phyloP scores from a whole-genome alignment of 345 rosid species.

The Populus deltoides region DNA sequence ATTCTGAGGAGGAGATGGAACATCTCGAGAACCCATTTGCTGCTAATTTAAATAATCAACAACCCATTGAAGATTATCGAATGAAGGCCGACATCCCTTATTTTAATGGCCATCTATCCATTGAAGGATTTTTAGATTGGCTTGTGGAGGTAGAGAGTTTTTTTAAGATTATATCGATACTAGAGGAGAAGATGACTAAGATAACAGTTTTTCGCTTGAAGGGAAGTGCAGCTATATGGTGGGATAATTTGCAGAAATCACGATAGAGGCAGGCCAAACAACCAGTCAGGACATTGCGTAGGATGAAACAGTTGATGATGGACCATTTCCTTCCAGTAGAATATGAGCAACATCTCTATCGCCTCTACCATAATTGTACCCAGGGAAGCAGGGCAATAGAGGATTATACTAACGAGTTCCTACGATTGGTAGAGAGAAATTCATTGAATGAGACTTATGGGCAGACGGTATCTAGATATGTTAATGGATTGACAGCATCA shows the following conservation, averaged over 20 bases:
- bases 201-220: too few relatives aligned
- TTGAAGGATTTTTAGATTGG: background rate
- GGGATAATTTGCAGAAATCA: background rate
- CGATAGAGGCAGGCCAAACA: background rate
- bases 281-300: background rate
- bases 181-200: background rate
- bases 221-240: background rate
- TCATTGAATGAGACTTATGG: background rate
- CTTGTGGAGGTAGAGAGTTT: background rate
- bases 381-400: accelerated
- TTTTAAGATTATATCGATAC: background rate
- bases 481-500: background rate
- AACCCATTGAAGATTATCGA: background rate
- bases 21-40: background rate
- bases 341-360: background rate
- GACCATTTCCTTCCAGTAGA: background rate
- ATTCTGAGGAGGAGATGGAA: background rate
- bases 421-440: background rate
- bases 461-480: background rate
- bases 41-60: background rate
- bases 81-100: background rate
- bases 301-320: background rate
- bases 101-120: background rate
- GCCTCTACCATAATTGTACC: background rate
- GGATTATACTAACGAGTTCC: background rate